Evolutionary conservation across 352 stramenopile genomes (phyloP), one percentile per base, ranked within the genome.

Genomic region (Nothophytophthora sp.): DNA sequence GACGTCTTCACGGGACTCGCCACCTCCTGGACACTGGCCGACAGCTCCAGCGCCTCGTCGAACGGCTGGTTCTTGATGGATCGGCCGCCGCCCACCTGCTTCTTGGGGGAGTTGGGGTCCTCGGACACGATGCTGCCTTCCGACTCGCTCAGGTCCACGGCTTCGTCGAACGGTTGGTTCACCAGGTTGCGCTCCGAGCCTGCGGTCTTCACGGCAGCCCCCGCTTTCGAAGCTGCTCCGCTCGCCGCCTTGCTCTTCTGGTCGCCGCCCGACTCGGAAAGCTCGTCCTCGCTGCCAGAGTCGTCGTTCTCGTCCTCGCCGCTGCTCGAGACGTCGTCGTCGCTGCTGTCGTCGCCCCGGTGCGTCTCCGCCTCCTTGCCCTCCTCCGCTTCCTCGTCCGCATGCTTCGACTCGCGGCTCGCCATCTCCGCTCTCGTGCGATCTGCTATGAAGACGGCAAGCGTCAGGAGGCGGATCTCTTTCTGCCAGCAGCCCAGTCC

Each of bases 81-180:
- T 22, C 52, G 54, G 19, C 40, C 40, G 34, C 29, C 43, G 20
- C 43, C 63, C 2, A 29, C 1, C 41, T 57, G 42, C 33, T 80
- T 86, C 63, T 86, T 89, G 48, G 78, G 81, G 33, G 79, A 88
- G 23, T 90, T 78, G 16, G 64, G 46, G 46, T 53, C 45, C 40
- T 83, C 70, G 4, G 73, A 74, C 41, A 73, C 45, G 38, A 71
- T 56, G 44, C 75, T 84, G 37, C 67, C 71, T 40, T 92, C 80
- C 3, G 85, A 95, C 56, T 95, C 86, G 44, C 85, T 95, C 42
- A 96, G 62, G 39, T 96, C 86, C n/a, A 96, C 53, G 10, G 82
- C 76, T 49, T 95, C 87, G 40, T 96, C 86, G 34, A 95, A 95
- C 10, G 84, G 84, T 67, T 95, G 84, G 41, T 95, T 95, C 50